Base-by-base conservation (phyloP, 176 grass and related monocot species). In the maize (Zea mays) region DNA sequence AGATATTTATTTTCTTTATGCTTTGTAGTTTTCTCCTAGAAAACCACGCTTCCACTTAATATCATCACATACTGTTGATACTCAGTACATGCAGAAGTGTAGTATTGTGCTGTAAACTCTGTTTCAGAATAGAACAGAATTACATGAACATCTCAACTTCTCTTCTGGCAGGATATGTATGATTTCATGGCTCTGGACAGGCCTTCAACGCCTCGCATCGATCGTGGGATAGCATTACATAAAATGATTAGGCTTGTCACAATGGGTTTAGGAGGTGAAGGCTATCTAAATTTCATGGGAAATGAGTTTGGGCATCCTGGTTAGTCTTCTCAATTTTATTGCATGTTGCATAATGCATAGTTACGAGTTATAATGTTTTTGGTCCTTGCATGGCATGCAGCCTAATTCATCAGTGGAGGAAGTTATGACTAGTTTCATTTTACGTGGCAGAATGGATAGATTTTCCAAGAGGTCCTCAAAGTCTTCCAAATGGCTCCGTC, bases 221-320 rank as follows among this genome's bases (percentile, higher is more conserved):
- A 99, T 85, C 96, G 92, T 71, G 96, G 96, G 49, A 96, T 96
- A 86, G 92, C 96, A 79, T 81, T 99, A 38, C 92, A 99, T 84
- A 99, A 99, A 88, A 99, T 99, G 92, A 96, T 99, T 80, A 92
- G 96, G 79, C 92, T 99, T 69, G 10, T 99, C 71, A 99, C 96
- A 48, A 99, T 99, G 96, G 65, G 85, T 71, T 87, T 99, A 85
- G 96, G 96, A 75, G 96, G 96, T 17, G 90, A 99, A 84, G 96
- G 96, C 19, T 99, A 99, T 87, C 90, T 99, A 71, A 99, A 99
- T 70, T 99, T 96, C 67, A 99, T 99, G 92, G 96, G 96, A 74
- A 99, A 99, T 85, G 96, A 99, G 81, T 99, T 99, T 79, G 96
- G 96, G 42, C 96, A 99, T 92, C 96, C 96, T 71, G 95, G 95